Evolutionary conservation across 2,329 filamentous ascomycete genomes (phyloP), one percentile per base, ranked within the genome.

Genomic region (Immersiporthe knoxdaviesiana): DNA sequence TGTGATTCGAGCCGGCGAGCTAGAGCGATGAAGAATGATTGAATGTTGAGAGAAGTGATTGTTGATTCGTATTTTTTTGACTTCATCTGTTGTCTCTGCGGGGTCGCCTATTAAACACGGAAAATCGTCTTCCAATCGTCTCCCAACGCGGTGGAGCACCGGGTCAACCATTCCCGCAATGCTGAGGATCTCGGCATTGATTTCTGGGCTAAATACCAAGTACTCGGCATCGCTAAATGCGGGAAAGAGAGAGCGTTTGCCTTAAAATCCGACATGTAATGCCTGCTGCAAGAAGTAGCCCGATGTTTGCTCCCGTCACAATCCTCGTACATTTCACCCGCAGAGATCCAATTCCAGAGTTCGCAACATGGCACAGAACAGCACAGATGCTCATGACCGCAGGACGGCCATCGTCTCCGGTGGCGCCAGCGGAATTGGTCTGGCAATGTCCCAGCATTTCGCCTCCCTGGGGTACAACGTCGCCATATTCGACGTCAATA

Each of bases 401-500:
- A 74, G 75, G 30, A 76, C 74, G 41, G 76, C 78, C 35, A 67
- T 80, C 52, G 76, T 80, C 21, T 79, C 78, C 0, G 79, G 79
- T 18, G 79, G 78, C 54, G 78, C 78, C 14, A 79, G 78, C 71
- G 79, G 79, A 12, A 77, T 80, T 27, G 79, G 79, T 1, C 73
- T 75, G 24, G 72, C 76, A 8, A 81, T 81, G 74, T 74, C 74
- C 7, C 71, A 74, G 30, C 72, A 80, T 61, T 80, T 81, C 70
- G 79, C 78, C 1, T 75, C 77, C 5, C 73, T 76, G 21, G 78
- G 77, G 12, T 71, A 77, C 63, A 68, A 73, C 5, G 75, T 81
- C 24, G 75, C 76, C 16, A 73, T 81, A 7, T 71, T 80, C 8
- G 79, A 81, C 52, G 73, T 81, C 63, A 75, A 79, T 64, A 71